Percentiles rank a stretch among this genome's conserved stretches.
phyloP scores from a whole-genome alignment of 2,329 filamentous ascomycete species.

The Pseudogymnoascus sp. region DNA sequence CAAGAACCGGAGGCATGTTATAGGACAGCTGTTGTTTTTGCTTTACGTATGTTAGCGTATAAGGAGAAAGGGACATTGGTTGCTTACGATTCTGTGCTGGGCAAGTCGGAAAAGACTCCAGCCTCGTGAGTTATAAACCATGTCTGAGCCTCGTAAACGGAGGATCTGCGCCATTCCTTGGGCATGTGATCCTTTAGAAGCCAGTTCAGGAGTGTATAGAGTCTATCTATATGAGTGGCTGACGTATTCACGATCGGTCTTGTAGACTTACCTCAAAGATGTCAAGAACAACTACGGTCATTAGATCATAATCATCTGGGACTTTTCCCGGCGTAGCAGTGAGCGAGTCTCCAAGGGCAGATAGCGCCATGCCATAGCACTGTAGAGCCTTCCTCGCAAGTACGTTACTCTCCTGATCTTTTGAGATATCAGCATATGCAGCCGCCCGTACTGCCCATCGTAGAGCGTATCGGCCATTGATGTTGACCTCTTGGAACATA shows the following conservation, averaged over 20 bases:
- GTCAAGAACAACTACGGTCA: conserved; percentile 34
- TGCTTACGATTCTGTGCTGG: conserved; percentile 28
- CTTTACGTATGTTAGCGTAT: conserved; percentile 12
- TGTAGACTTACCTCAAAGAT: conserved; percentile 30
- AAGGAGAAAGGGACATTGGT: not conserved
- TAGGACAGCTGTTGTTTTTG: conserved; percentile 33
- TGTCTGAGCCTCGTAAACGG: conserved; percentile 29
- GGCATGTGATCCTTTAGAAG: conserved; percentile 26
- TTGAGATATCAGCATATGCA: conserved; percentile 29
- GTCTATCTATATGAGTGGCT: conserved; percentile 21
- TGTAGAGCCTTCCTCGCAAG: conserved; percentile 26
- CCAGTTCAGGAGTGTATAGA: conserved; percentile 25
- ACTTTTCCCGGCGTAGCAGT: conserved; percentile 23
- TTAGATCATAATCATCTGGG: conserved; percentile 33
- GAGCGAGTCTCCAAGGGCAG: conserved; percentile 28
- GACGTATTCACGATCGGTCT: not conserved
- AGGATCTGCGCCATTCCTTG: conserved; percentile 36
- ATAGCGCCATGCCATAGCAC: conserved; percentile 30
- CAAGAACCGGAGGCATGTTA: conserved; percentile 23
- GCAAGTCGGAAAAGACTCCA: conserved; percentile 34
- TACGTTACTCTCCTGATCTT: conserved; percentile 16
- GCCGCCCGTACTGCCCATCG: conserved; percentile 33
- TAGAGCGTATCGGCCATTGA: conserved; percentile 30
- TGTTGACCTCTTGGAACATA: conserved; percentile 32
- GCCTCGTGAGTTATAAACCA: conserved; percentile 30